Percentiles rank a stretch among this genome's conserved stretches.
Evolutionary conservation across 192 early-diverging fungal genomes (phyloP).

Genomic region (Irineochytrium annulatum): DNA sequence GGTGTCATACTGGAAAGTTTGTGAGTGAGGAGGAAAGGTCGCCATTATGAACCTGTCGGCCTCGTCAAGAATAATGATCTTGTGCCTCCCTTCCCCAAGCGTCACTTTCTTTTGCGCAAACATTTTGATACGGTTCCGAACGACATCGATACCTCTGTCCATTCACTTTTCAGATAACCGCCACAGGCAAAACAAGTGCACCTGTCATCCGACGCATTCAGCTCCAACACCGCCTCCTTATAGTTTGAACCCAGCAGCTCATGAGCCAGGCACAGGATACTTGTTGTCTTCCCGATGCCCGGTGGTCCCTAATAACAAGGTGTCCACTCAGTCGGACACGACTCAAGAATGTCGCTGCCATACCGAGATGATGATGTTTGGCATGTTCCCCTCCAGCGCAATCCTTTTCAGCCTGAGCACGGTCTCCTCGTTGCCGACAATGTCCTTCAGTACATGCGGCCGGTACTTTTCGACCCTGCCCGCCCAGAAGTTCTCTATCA

Average conservation of each 20-base stretch:
- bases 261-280: slow-evolving; percentile 87
- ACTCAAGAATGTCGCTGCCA: not conserved
- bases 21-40: not conserved
- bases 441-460: slow-evolving; percentile 75
- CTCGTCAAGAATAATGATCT: slow-evolving; percentile 90
- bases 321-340: too few species aligned
- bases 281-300: slow-evolving; percentile 97
- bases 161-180: not conserved
- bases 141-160: slow-evolving; percentile 87
- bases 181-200: slow-evolving; percentile 27
- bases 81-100: slow-evolving; percentile 69
- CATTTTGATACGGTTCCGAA: slow-evolving; percentile 93
- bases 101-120: slow-evolving; percentile 99
- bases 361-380: slow-evolving; percentile 89
- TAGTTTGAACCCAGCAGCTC: slow-evolving; percentile 77
- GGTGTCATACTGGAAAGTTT: slow-evolving; percentile 76
- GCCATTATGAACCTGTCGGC: slow-evolving; percentile 66
- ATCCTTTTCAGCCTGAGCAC: slow-evolving; percentile 81
- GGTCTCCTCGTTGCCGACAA: slow-evolving; percentile 94
- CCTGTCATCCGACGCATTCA: slow-evolving; percentile 99
- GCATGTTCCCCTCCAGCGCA: slow-evolving; percentile 89
- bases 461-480: slow-evolving; percentile 92
- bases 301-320: slow-evolving; percentile 75
- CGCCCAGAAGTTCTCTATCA: not conserved
- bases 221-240: slow-evolving; percentile 92